Evolutionary conservation across 2,329 filamentous ascomycete genomes (phyloP).

Genomic region (Pestalotiopsis sp.): DNA sequence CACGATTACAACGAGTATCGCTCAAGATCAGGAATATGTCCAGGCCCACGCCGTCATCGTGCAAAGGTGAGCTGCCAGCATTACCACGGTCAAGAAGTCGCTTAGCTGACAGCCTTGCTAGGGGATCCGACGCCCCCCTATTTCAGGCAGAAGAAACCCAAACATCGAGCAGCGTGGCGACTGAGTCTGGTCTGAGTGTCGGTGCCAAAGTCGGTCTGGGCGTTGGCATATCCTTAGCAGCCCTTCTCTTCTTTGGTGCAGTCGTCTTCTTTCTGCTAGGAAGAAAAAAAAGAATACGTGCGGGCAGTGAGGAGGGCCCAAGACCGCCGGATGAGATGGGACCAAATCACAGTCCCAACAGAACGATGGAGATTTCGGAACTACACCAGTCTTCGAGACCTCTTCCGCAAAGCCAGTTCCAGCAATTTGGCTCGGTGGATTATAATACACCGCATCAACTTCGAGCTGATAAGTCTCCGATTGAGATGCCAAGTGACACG

Average conservation of each 20-base stretch:
- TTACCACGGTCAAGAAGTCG: not conserved
- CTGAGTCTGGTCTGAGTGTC: not conserved
- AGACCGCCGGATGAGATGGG: not conserved
- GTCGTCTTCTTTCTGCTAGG: not conserved
- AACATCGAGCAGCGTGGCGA: not conserved
- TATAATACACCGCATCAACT: not conserved
- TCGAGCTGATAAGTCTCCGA: not conserved
- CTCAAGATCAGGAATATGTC: not conserved
- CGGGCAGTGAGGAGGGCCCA: not conserved
- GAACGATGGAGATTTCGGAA: not conserved
- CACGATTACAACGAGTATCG: not conserved
- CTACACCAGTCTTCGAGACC: not conserved
- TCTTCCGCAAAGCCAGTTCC: not conserved
- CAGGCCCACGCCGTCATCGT: not conserved
- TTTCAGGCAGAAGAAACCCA: not conserved
- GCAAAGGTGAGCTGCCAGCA: not conserved
- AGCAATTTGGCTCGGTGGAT: not conserved
- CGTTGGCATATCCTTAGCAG: not conserved
- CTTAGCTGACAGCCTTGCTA: not conserved
- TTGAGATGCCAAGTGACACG: not conserved
- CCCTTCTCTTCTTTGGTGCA: not conserved
- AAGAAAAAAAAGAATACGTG: not conserved
- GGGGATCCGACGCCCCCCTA: not conserved
- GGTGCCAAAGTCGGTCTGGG: not conserved
- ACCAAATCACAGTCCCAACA: not conserved